These are phyloP conservation scores for Rhodotorula sp. DNA, from an alignment of 1,284 basidiomycete species.

Conservation along the genomic window DNA sequence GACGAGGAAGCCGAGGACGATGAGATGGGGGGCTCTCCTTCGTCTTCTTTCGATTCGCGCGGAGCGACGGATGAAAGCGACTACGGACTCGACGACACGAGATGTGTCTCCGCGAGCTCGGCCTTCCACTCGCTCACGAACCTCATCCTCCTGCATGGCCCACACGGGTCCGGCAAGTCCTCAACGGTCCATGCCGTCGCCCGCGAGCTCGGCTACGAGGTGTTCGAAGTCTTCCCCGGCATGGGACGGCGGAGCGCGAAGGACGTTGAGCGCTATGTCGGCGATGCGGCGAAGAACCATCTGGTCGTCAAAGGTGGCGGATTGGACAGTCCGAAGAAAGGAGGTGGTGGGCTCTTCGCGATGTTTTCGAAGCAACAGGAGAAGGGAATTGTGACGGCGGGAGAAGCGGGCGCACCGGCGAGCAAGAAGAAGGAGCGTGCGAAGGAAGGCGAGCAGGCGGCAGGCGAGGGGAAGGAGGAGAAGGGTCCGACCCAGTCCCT, in stretches of 20 bases:
- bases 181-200: constrained; percentile 90
- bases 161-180: constrained; percentile 85
- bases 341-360: constrained; percentile 9
- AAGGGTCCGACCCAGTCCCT: constrained; percentile 66
- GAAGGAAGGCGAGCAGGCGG: constrained; percentile 12
- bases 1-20: constrained; percentile 43
- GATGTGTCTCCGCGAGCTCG: constrained; percentile 19
- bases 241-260: constrained; percentile 79
- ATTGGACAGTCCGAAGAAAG: constrained; percentile 34
- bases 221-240: constrained; percentile 97
- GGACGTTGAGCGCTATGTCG: constrained; percentile 76
- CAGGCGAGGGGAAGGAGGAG: constrained; percentile 2
- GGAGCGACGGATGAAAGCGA: background rate
- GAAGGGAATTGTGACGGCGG: background rate
- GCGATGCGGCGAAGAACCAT: constrained; percentile 91
- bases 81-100: constrained; percentile 21
- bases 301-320: constrained; percentile 54
- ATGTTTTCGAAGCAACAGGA: constrained; percentile 18
- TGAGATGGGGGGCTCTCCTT: constrained; percentile 16
- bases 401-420: background rate
- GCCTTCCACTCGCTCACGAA: constrained; percentile 65
- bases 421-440: constrained; percentile 10
- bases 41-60: constrained; percentile 17
- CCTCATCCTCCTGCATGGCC: constrained; percentile 79
- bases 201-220: constrained; percentile 87